Evolutionary conservation across 2,329 filamentous ascomycete genomes (phyloP), one percentile per base, ranked within the genome.

Genomic region (Ciborinia camelliae): DNA sequence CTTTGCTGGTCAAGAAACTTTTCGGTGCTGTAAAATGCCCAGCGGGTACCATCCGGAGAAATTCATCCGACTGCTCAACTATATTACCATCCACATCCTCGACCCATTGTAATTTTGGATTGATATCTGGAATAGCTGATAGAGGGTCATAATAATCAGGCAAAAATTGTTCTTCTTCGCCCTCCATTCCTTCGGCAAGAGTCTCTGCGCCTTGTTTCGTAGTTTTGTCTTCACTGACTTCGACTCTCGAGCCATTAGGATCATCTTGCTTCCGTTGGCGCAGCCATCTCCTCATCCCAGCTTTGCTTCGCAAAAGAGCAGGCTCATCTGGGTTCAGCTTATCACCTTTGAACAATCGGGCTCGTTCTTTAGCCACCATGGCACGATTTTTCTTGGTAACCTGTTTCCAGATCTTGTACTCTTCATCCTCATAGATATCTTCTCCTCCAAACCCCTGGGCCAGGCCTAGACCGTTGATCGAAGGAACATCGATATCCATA

Each of bases 371-470:
- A 66, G 95, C 90, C 62, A 94, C 86, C 30, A 90, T 80, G 4
- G 95, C 95, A 68, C 95, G 88, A 73, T 97, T 93, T 75, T 95
- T 97, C 79, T 98, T 98, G 2, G 95, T 99, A 48, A 97, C 92
- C 77, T 98, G 94, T 79, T 98, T 99, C 95, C 96, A 99, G 43
- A 95, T 90, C 76, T 96, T 96, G 79, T 95, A 97, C 74, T 97
- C 94, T 65, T 98, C 93, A 71, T 98, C 93, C 71, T 96, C 87
- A 70, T 92, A 92, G 15, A 85, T 84, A 70, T 96, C 91, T 71
- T 96, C 90, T 18, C 81, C 83, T 37, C 85, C 85, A 64, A 90
- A 82, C 1, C 86, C 84, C 60, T 88, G 85, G 47, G 82, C 83
- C 26, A 90, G 74, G 0, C 83, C 81, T 75, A 90, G 82, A 28